phyloP scores from a whole-genome alignment of 208 protist genomes.

The Acanthamoeba healyi region DNA sequence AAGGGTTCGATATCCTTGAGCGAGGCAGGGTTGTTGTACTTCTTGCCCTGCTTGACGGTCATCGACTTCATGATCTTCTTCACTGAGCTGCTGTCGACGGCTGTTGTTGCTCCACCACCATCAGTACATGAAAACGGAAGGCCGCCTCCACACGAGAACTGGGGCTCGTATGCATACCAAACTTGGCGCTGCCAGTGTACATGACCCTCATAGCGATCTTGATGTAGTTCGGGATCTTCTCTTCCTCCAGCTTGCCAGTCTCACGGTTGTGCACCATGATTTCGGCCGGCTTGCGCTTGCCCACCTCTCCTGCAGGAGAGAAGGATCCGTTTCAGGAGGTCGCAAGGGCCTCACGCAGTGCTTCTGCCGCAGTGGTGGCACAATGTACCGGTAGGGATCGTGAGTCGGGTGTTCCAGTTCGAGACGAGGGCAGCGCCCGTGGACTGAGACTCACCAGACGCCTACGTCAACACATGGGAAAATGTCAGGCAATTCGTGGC shows the following conservation, averaged over 20 bases:
- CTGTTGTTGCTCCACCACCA: not conserved
- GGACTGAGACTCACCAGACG: not conserved
- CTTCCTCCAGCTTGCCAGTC: slow-evolving; percentile 71
- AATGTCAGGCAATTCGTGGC: not conserved
- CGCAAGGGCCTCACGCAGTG: no score
- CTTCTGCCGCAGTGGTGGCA: not conserved
- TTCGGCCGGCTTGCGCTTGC: slow-evolving; percentile 62
- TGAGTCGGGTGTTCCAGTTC: slow-evolving; percentile 22
- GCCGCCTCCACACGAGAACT: not conserved
- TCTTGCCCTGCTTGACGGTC: slow-evolving; percentile 75
- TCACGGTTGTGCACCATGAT: slow-evolving; percentile 73
- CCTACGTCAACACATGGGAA: not conserved
- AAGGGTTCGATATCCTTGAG: slow-evolving; percentile 70
- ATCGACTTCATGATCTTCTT: slow-evolving; percentile 76
- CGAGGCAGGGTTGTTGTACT: slow-evolving; percentile 70
- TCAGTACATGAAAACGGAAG: not conserved
- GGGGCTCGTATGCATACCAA: not conserved
- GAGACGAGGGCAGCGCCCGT: not conserved
- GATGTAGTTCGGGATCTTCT: slow-evolving; percentile 77
- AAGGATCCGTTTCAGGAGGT: no score
- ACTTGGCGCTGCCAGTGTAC: slow-evolving; percentile 66
- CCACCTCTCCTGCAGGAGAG: slow-evolving; percentile 39
- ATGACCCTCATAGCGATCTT: slow-evolving; percentile 75
- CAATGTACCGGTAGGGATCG: not conserved
- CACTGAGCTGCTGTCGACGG: slow-evolving; percentile 72